A percentile compares a stretch with the other conserved stretches of the same genome.
phyloP scores from a whole-genome alignment of 2,329 filamentous ascomycete species.

The Mycogone perniciosa region DNA sequence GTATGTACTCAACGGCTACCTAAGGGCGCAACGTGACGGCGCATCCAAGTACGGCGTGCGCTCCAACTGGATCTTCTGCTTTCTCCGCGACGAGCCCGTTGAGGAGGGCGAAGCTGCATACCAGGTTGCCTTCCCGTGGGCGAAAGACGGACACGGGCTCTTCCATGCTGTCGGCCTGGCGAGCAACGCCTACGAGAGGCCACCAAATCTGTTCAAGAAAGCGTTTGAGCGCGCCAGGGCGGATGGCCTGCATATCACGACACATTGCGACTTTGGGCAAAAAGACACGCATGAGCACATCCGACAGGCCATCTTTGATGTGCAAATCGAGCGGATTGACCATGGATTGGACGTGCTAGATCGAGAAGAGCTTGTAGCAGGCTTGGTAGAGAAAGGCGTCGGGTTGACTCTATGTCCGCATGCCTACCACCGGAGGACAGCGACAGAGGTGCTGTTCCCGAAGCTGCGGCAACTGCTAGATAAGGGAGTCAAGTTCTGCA shows the following conservation, averaged over 20 bases:
- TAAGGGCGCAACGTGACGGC: constrained; percentile 51
- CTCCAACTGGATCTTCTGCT: constrained; percentile 62
- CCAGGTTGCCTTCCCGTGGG: constrained; percentile 34
- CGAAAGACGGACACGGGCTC: constrained; percentile 27
- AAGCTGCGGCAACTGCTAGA: constrained; percentile 54
- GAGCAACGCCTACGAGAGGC: constrained; percentile 39
- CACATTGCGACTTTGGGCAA: constrained; percentile 46
- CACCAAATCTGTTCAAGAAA: constrained; percentile 38
- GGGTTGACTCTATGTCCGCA: constrained; percentile 63
- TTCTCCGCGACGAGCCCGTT: constrained; percentile 61
- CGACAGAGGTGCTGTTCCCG: constrained; percentile 43
- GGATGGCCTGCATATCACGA: constrained; percentile 40
- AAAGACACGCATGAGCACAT: constrained; percentile 47
- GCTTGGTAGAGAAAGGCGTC: constrained; percentile 48
- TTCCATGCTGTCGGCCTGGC: constrained; percentile 42
- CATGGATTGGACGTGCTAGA: constrained; percentile 62
- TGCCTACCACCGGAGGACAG: constrained; percentile 16
- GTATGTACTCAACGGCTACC: constrained; percentile 57
- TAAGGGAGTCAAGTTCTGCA: constrained; percentile 58
- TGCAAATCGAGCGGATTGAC: constrained; percentile 61
- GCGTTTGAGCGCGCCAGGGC: constrained; percentile 29
- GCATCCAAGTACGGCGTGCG: constrained; percentile 55
- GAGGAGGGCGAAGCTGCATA: constrained; percentile 65
- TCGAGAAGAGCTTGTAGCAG: constrained; percentile 48
- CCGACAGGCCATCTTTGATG: constrained; percentile 51